Evolutionary conservation across 2,329 filamentous ascomycete species (phyloP).

Genomic region (Pseudopyricularia cyperi): DNA sequence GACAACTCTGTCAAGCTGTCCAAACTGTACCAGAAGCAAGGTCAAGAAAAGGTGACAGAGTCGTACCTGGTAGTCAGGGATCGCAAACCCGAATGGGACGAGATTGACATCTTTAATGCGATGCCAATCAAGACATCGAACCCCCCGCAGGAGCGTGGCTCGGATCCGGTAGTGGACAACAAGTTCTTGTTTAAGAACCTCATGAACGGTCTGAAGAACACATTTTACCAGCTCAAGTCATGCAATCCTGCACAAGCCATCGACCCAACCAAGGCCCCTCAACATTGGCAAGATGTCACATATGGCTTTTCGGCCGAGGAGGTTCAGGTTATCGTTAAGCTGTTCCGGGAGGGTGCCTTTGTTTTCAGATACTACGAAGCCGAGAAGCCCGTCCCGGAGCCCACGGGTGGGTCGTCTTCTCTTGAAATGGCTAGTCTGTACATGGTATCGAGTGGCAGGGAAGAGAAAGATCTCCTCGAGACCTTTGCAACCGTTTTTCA

Average conservation of each 20-base stretch:
- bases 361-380: slow-evolving; percentile 90
- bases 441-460: slow-evolving; percentile 84
- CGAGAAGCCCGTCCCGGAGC: slow-evolving; percentile 50
- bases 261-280: slow-evolving; percentile 64
- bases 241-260: slow-evolving; percentile 68
- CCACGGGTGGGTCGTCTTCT: slow-evolving; percentile 65
- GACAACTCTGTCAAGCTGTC: slow-evolving; percentile 90
- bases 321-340: slow-evolving; percentile 87
- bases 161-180: slow-evolving; percentile 89
- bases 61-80: slow-evolving; percentile 77
- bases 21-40: slow-evolving; percentile 58
- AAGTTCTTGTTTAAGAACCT: slow-evolving; percentile 96
- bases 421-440: slow-evolving; percentile 92
- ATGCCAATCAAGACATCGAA: slow-evolving; percentile 95
- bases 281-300: slow-evolving; percentile 90
- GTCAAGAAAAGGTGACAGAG: slow-evolving; percentile 49
- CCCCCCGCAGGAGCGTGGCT: slow-evolving; percentile 64
- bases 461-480: slow-evolving; percentile 94
- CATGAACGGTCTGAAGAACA: slow-evolving; percentile 89
- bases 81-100: slow-evolving; percentile 82
- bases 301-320: slow-evolving; percentile 97
- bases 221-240: slow-evolving; percentile 85
- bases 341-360: slow-evolving; percentile 91
- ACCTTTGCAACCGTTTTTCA: slow-evolving; percentile 98
- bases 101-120: slow-evolving; percentile 92